Base-by-base conservation (phyloP, 441 rosid genomes). In the Geranium incanum region DNA sequence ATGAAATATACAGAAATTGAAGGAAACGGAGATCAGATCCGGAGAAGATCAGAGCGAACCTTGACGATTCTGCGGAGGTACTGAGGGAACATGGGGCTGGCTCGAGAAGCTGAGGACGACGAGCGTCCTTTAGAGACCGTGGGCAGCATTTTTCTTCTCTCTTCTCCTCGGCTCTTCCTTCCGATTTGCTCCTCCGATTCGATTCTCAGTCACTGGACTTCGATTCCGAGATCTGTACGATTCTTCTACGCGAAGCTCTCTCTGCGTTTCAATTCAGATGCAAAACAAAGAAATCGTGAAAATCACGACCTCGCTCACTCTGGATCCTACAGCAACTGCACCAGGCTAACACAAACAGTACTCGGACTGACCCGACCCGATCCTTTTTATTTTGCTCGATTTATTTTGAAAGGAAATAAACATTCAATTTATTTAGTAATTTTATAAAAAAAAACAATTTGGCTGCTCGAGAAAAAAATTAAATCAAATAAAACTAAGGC, bases 31-130 rank as follows among this genome's bases (percentile, higher is more conserved):
- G 77, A 33, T 66, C 70, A 69, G 76, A 77, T 55, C 70, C 28
- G 6, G 16, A 16, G 68, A 74, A 72, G 18, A 8, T 59, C 9
- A 77, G 73, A 73, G 78, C 78, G 74, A 50, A 90, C 97, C 97
- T 95, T 92, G 81, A 95, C 82, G 75, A 95, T 95, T 69, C 97
- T 91, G 71, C 98, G 95, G 74, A 95, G 88, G 77, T 92, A 92
- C 75, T 85, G 94, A 69, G 87, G 87, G 82, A 86, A 80, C 81
- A 82, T 70, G 70, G 90, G 78, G 41, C 81, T 88, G 64, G 92
- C 72, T 75, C 94, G 89, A 74, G 92, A 83, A 48, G 87, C 67
- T 68, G 95, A 84, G 71, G 96, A 83, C 74, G 98, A 85, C 57
- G 96, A 69, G 38, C 92, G 98, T 66, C 82, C 86, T 86, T 74